Conservation (phyloP, 2,329 filamentous ascomycete species). For the Xylogone sp. region DNA sequence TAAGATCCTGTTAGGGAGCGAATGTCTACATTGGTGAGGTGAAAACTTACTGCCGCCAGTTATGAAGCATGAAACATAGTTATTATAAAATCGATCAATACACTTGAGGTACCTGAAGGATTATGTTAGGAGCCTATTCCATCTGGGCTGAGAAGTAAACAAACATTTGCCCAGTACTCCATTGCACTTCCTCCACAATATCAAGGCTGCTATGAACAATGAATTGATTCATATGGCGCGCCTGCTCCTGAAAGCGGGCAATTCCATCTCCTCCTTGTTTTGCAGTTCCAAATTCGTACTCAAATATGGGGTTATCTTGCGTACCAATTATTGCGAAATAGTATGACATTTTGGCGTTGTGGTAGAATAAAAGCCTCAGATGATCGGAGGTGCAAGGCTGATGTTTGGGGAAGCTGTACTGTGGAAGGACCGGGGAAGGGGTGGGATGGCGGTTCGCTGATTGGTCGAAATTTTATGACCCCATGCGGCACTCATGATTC, state of each 20-base stretch:
- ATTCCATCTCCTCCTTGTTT: slow-evolving; percentile 94
- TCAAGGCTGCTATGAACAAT: slow-evolving; percentile 92
- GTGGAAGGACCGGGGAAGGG: neutral
- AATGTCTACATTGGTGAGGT: neutral
- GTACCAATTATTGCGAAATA: slow-evolving; percentile 97
- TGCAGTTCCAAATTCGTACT: slow-evolving; percentile 94
- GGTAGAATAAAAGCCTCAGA: neutral
- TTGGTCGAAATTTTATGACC: slow-evolving; percentile 13
- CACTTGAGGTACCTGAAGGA: slow-evolving; percentile 84
- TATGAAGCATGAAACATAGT: slow-evolving; percentile 91
- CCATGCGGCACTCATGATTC: neutral
- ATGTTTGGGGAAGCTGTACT: neutral
- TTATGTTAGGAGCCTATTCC: slow-evolving; percentile 3
- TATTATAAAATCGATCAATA: slow-evolving; percentile 95
- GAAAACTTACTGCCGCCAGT: slow-evolving; percentile 64
- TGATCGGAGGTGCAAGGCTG: neutral
- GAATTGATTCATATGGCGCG: slow-evolving; percentile 94
- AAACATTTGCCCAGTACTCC: slow-evolving; percentile 81
- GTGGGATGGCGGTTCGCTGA: slow-evolving; percentile 8
- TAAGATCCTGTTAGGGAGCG: slow-evolving; percentile 13
- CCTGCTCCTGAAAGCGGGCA: slow-evolving; percentile 82
- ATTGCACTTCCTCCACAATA: slow-evolving; percentile 94
- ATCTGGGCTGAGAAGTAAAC: slow-evolving; percentile 18
- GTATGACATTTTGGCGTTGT: slow-evolving; percentile 72
- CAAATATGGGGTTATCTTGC: slow-evolving; percentile 93